phyloP scores from a whole-genome alignment of 2,329 filamentous ascomycete genomes.

The Penicillium sp. region DNA sequence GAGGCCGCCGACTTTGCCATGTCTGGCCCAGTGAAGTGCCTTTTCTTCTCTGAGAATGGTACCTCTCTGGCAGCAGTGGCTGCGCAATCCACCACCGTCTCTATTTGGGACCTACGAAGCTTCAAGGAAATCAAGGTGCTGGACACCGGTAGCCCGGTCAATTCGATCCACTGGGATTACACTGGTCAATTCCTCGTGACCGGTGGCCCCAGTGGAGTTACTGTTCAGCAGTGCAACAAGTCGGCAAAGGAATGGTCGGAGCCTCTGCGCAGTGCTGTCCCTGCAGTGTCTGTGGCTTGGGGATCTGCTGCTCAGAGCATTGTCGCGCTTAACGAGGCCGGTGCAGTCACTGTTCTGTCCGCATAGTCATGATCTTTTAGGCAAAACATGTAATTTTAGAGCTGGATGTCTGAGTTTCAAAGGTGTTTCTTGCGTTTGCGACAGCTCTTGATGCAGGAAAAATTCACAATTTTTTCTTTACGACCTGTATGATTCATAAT shows the following conservation, averaged over 20 bases:
- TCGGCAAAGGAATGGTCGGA: constrained; percentile 86
- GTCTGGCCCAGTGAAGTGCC: constrained; percentile 68
- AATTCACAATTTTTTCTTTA: constrained; percentile 10
- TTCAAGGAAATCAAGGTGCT: constrained; percentile 80
- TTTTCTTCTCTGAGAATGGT: constrained; percentile 94
- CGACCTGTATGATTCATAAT: not conserved
- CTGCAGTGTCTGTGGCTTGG: constrained; percentile 76
- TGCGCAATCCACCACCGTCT: constrained; percentile 75
- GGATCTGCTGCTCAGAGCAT: constrained; percentile 73
- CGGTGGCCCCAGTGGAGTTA: constrained; percentile 76
- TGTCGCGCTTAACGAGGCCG: constrained; percentile 73
- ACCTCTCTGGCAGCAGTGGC: constrained; percentile 89
- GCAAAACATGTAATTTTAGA: constrained; percentile 32
- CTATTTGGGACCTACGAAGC: constrained; percentile 91
- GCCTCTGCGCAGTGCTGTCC: constrained; percentile 74
- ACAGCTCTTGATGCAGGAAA: constrained; percentile 22
- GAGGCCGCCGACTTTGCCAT: constrained; percentile 73
- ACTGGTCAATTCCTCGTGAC: constrained; percentile 90
- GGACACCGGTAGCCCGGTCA: constrained; percentile 77
- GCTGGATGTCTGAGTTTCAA: constrained; percentile 24
- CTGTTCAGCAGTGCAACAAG: constrained; percentile 89
- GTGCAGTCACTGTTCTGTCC: constrained; percentile 72
- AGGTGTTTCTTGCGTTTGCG: constrained; percentile 26
- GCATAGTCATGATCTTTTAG: constrained; percentile 53
- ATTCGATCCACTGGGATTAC: constrained; percentile 86